Evolutionary conservation across 2,329 filamentous ascomycete genomes (phyloP), one percentile per base, ranked within the genome.

Genomic region (Elsinoe fawcettii): DNA sequence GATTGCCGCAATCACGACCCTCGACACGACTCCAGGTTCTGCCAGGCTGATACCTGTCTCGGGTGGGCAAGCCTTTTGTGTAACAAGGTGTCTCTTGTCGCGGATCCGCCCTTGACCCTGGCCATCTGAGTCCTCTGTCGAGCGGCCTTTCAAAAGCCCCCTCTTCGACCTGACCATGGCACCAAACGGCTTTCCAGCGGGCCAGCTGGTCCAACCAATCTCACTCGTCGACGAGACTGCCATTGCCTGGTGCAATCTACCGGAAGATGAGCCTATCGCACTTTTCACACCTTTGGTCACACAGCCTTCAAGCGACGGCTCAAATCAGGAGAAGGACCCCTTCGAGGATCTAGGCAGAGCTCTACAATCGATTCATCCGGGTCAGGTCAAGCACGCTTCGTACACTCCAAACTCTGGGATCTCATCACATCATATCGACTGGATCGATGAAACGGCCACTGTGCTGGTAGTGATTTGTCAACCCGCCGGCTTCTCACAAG

Each of bases 261-360:
- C 71, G 25, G 66, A 69, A 54, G 67, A 71, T 4, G 69, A 73
- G 36, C 60, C 70, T 7, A 69, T 78, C 43, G 69, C 76, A 0
- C 69, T 78, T 16, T 74, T 77, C 64, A 76, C 75, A 1, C 76
- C 75, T 9, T 65, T 67, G 18, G 62, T 70, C 7, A 18, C 49
- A 2, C 16, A 12, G 9, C 54, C 30, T 12, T 66, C 72, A 60
- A 73, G 70, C 63, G 71, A 69, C 59, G 71, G 71, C 62, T 63
- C 72, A 44, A 65, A 70, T 44, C 73, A 75, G 59, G 70, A 69
- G 44, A 75, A 71, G 64, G 87, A 91, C 66, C 87, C 87, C 0
- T 90, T 90, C 65, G 86, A 90, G 68, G 77, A 80, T 12, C 74
- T 91, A 16, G 87, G 87, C 18, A 77, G 79, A 60, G 79, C 82